Base-by-base conservation (phyloP, 257 asterid genomes). In the Cinchona pubescens region DNA sequence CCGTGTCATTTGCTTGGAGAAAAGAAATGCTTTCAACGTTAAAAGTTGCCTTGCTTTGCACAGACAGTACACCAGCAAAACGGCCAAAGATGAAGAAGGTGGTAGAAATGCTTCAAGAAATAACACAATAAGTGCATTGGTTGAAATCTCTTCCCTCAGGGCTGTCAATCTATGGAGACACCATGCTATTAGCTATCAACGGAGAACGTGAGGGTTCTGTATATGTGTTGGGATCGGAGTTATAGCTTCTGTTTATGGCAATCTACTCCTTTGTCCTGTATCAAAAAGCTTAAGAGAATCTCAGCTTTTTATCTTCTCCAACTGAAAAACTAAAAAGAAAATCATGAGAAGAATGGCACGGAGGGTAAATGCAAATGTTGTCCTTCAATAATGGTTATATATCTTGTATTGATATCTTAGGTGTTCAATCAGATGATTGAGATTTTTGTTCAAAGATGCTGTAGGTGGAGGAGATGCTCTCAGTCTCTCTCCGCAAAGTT, bases 41-140 rank as follows among this genome's bases (percentile, higher is more conserved):
- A 34, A 94, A 88, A 77, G 85, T 94, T 30, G 99, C 97, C 5
- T 74, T 94, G 75, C 84, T 91, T 43, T 94, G 97, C 85, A 90
- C 97, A 1, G 98, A 94, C 78, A 68, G 74, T 80, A 88, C 96
- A 56, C 99, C 99, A 7, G 97, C 99, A 34, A 94, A 92, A 74
- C 91, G 99, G 21, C 99, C 97, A 2, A 94, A 87, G 76, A 94
- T 94, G 99, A 89, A 92, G 83, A 94, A 65, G 55, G 97, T 94
- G 56, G 96, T 90, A 2, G 99, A 94, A 79, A 92, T 94, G 98
- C 97, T 94, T 75, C 85, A 73, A 68, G 98, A 94, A 76, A 78
- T 78, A 78, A 67, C 75, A 4, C 29, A 78, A 58, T 66, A 67
- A 49, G 42, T 6, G 60, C 35, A 5, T 53, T 4, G 25, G 68